phyloP scores from a whole-genome alignment of 177 flowering plant species.

The Vitis hybrid region DNA sequence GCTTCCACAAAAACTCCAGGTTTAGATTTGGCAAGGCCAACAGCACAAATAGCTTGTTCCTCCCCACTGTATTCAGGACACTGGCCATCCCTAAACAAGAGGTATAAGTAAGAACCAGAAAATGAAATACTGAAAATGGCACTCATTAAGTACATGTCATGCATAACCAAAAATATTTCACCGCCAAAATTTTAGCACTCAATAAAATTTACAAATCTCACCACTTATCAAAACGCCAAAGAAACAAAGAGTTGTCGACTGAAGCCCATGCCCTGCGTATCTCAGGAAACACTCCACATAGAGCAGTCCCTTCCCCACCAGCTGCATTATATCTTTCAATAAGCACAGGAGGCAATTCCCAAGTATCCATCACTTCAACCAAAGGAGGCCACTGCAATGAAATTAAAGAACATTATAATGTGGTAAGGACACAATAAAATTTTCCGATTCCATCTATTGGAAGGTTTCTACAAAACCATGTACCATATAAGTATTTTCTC shows the following conservation, averaged over 20 bases:
- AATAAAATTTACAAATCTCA: constrained; percentile 28
- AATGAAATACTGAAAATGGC: neutral
- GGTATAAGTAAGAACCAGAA: constrained; percentile 3
- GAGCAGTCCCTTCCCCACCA: constrained; percentile 96
- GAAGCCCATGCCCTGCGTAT: constrained; percentile 99
- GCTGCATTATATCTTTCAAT: constrained; percentile 93
- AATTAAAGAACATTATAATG: constrained; percentile 1
- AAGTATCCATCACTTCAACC: constrained; percentile 82
- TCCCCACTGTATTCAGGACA: constrained; percentile 92
- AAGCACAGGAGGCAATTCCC: constrained; percentile 88
- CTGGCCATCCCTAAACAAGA: constrained; percentile 77
- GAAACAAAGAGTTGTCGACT: constrained; percentile 89
- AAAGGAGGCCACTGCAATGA: constrained; percentile 91
- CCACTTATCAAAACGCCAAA: constrained; percentile 99
- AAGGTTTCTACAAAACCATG: neutral
- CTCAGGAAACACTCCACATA: constrained; percentile 98
- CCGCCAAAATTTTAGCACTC: neutral
- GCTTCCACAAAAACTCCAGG: constrained; percentile 93
- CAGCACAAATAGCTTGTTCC: constrained; percentile 97
- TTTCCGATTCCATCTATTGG: neutral
- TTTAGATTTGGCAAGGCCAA: constrained; percentile 84
- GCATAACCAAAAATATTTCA: too few species aligned
- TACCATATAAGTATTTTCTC: too few species aligned
- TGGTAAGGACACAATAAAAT: neutral
- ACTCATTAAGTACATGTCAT: constrained; percentile 1